phyloP scores from a whole-genome alignment of 768 basidiomycete genomes.

The Podaxis sp. region DNA sequence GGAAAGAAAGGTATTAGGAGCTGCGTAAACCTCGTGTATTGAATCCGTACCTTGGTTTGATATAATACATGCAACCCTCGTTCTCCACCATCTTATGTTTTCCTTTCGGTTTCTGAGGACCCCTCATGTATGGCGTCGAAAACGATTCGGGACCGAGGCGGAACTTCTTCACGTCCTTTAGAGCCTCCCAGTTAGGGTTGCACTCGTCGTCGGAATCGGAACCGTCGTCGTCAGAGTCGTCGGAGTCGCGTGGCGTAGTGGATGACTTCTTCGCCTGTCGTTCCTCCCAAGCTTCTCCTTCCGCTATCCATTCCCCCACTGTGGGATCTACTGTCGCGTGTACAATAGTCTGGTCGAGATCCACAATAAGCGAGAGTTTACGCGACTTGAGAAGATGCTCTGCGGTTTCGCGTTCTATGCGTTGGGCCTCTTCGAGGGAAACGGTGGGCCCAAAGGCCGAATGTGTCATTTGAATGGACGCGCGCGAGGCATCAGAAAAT shows the following conservation, averaged over 20 bases:
- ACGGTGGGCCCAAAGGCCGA: slow-evolving; percentile 90
- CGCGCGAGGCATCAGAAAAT: slow-evolving; percentile 82
- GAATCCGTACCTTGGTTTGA: slow-evolving; percentile 84
- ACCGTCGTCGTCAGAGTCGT: slow-evolving; percentile 41
- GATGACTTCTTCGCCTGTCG: slow-evolving; percentile 46
- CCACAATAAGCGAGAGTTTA: slow-evolving; percentile 93
- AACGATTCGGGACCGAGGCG: slow-evolving; percentile 80
- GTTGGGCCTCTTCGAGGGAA: slow-evolving; percentile 87
- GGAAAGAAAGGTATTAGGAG: slow-evolving; percentile 8
- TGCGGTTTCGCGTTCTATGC: slow-evolving; percentile 83
- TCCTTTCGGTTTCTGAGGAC: slow-evolving; percentile 45
- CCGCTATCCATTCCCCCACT: slow-evolving; percentile 94
- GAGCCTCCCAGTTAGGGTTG: slow-evolving; percentile 92
- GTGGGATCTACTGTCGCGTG: slow-evolving; percentile 99
- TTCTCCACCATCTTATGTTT: slow-evolving; percentile 66
- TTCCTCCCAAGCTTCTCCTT: slow-evolving; percentile 80
- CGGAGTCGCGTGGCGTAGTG: slow-evolving; percentile 27
- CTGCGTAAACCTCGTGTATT: slow-evolving; percentile 11
- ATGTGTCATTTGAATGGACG: slow-evolving; percentile 93
- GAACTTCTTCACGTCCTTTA: slow-evolving; percentile 90
- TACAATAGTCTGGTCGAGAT: slow-evolving; percentile 98
- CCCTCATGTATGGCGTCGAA: slow-evolving; percentile 39
- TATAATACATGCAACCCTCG: slow-evolving; percentile 93
- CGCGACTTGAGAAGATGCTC: slow-evolving; percentile 70
- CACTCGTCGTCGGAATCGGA: slow-evolving; percentile 56